Conservation (phyloP, 2,329 filamentous ascomycete genomes). For the Seiridium cupressi region DNA sequence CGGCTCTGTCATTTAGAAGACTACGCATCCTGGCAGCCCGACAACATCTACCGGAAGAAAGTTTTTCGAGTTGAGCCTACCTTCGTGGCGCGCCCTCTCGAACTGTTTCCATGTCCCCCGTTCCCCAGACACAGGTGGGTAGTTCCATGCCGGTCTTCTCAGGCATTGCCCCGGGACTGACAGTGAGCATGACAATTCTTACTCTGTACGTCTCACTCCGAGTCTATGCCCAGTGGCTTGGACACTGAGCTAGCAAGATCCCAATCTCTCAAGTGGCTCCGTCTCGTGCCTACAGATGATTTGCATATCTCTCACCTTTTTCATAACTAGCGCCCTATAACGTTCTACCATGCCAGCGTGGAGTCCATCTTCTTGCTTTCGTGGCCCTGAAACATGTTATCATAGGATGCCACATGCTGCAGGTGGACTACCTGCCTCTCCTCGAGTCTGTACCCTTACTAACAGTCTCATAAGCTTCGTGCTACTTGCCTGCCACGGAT, state of each 20-base stretch:
- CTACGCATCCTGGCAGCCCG: slow-evolving; percentile 3
- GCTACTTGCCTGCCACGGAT: slow-evolving; percentile 14
- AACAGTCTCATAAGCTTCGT: slow-evolving; percentile 17
- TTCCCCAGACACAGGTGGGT: not conserved
- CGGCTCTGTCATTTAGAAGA: slow-evolving; percentile 2
- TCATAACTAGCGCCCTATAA: not conserved
- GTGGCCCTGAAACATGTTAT: slow-evolving; percentile 4
- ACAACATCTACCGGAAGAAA: not conserved
- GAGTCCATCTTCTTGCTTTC: slow-evolving; percentile 1
- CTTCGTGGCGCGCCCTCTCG: not conserved
- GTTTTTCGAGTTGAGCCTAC: too few relatives aligned
- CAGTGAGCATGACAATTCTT: not conserved
- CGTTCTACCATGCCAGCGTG: slow-evolving; percentile 3
- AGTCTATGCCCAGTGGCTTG: not conserved
- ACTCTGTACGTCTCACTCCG: not conserved
- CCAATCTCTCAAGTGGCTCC: not conserved
- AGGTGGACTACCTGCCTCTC: slow-evolving; percentile 8
- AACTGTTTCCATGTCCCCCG: not conserved
- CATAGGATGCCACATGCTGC: slow-evolving; percentile 11
- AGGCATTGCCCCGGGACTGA: not conserved
- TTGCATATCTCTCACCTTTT: slow-evolving; percentile 4
- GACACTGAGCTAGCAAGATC: not conserved
- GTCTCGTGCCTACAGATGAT: not conserved
- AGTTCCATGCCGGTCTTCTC: not conserved
- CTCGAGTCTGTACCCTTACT: not conserved